Conservation (phyloP, 78 protist species). For the Pelomyxa schiedti region DNA sequence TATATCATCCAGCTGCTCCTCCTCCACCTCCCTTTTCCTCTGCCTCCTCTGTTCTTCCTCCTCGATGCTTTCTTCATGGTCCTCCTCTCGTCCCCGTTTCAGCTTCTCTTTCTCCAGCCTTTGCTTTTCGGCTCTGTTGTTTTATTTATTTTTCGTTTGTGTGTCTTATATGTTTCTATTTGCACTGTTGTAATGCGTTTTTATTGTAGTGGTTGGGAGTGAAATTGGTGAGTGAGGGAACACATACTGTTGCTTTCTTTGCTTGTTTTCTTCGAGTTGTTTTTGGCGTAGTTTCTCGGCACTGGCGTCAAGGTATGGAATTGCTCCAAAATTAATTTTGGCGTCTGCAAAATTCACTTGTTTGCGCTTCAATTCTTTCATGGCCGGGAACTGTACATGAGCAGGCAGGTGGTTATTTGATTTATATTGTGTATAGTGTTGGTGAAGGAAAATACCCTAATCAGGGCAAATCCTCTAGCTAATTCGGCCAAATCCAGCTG, state of each 20-base stretch:
- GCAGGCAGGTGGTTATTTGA: too few relatives aligned
- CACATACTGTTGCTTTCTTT: not conserved
- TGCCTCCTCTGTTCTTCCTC: not conserved
- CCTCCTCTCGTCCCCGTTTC: not conserved
- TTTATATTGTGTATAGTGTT: too few relatives aligned
- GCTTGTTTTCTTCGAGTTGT: constrained; percentile 5
- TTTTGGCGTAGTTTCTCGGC: too few relatives aligned
- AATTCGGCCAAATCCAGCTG: not conserved
- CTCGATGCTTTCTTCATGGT: not conserved
- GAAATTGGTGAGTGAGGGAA: too few relatives aligned
- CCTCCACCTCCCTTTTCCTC: constrained; percentile 4
- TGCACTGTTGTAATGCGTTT: too few relatives aligned
- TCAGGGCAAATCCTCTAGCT: not conserved
- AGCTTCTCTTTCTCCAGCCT: not conserved
- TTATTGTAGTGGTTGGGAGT: too few relatives aligned
- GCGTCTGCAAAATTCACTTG: too few relatives aligned
- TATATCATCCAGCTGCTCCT: constrained; percentile 27
- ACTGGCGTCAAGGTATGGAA: not conserved
- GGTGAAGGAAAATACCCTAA: too few relatives aligned
- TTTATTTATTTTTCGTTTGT: not conserved
- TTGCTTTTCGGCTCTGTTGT: not conserved
- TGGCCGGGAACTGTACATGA: not conserved
- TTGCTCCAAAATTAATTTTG: not conserved
- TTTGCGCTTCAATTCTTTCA: not conserved
- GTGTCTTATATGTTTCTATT: not conserved